Evolutionary conservation across 805 yeast species (phyloP).

Genomic region (Isabelozyma gotoi): DNA sequence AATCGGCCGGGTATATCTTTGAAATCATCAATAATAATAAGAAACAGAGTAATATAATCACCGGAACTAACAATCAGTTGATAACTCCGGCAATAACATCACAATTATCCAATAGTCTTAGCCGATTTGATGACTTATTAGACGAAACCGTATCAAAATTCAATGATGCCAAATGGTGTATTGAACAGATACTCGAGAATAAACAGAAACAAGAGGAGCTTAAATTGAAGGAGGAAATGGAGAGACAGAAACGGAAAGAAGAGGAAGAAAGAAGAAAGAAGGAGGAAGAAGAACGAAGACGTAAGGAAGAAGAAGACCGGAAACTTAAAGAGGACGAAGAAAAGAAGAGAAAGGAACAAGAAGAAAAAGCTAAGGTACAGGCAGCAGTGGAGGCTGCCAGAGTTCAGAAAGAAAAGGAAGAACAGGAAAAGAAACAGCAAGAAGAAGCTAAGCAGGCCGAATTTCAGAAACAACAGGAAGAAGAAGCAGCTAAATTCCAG

Average conservation of each 20-base stretch:
- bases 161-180: constrained; percentile 45
- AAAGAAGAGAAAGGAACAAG: constrained; percentile 15
- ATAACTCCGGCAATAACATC: constrained; percentile 36
- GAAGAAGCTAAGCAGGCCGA: constrained; percentile 6
- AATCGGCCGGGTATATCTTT: constrained; percentile 43
- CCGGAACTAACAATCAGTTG: constrained; percentile 42
- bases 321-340: constrained; percentile 17
- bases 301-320: constrained; percentile 16
- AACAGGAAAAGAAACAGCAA: constrained; percentile 10
- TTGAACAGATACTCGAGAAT: constrained; percentile 41
- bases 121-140: constrained; percentile 40
- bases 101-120: constrained; percentile 33
- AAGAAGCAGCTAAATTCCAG: not conserved
- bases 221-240: constrained; percentile 35
- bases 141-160: constrained; percentile 42
- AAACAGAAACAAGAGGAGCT: constrained; percentile 42
- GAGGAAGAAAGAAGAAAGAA: constrained; percentile 23
- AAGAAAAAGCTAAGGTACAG: constrained; percentile 9
- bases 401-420: constrained; percentile 13
- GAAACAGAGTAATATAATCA: constrained; percentile 38
- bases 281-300: constrained; percentile 17
- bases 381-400: constrained; percentile 14
- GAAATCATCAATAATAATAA: constrained; percentile 42
- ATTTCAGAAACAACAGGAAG: constrained; percentile 2
- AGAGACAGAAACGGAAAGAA: constrained; percentile 26